Evolutionary conservation across 2,329 filamentous ascomycete genomes (phyloP).

Genomic region (Scedosporium dehoogii): DNA sequence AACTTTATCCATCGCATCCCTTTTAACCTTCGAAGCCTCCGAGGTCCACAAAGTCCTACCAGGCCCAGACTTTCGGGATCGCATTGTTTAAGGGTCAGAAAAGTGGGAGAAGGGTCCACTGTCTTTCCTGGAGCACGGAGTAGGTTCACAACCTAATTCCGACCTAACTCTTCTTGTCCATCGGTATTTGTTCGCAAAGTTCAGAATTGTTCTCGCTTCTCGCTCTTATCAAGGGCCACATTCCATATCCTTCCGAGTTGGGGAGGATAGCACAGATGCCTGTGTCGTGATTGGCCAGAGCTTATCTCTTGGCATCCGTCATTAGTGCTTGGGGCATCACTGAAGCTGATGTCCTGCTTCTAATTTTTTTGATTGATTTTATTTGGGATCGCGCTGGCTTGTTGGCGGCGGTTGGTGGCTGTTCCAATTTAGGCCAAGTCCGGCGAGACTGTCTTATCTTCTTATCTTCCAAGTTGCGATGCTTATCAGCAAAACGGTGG

Average conservation of each 20-base stretch:
- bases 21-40: too few species aligned
- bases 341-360: too few species aligned
- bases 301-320: constrained; percentile 1
- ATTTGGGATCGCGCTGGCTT: background rate
- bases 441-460: background rate
- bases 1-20: too few species aligned
- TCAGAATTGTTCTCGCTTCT: background rate
- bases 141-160: too few species aligned
- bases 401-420: background rate
- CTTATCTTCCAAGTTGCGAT: background rate
- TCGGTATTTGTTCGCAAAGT: too few species aligned
- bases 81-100: too few species aligned
- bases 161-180: too few species aligned
- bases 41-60: too few species aligned
- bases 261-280: background rate
- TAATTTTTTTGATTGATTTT: background rate
- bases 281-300: background rate
- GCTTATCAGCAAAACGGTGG: background rate
- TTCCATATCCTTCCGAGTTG: background rate
- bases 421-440: background rate
- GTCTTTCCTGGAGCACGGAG: too few species aligned
- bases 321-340: background rate
- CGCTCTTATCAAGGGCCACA: background rate
- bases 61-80: too few species aligned
- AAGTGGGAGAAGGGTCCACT: too few species aligned